Base-by-base conservation (phyloP, 2,329 filamentous ascomycete species). In the Westerdykella ornata region DNA sequence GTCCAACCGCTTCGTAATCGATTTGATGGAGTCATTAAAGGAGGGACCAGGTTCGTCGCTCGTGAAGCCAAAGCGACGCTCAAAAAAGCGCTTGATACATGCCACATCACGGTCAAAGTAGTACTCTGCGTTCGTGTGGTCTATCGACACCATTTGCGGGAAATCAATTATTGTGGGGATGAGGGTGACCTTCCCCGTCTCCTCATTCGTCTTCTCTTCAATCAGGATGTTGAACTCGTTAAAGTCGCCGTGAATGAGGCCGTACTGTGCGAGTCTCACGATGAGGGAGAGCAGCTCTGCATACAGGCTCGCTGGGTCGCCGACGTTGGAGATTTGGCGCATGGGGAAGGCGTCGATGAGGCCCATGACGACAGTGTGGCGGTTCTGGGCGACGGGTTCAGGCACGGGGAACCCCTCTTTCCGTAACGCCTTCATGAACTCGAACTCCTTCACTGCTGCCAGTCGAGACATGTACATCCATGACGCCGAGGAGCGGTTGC, bases 191-290 rank as follows among this genome's bases (percentile, higher is more conserved):
- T 20, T 14, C 19, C 42, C 43, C 17, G 51, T 45, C 12, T 54
- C 48, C 34, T 60, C 61, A 12, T 62, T 55, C 18, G 43, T 47
- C 36, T 73, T 79, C 64, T 97, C 90, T 61, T 92, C 88, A 63
- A 98, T 82, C 26, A 98, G 72, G 49, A 98, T 90, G 65, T 98
- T 98, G 75, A 98, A 98, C 67, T 98, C 94, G 71, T 98, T 98
- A 72, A 94, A 98, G 64, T 98, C 92, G 47, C 92, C 92, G 62
- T 98, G 92, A 47, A 98, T 98, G 36, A 98, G 72, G 5, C 92
- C 92, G 53, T 89, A 81, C 47, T 80, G 80, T 5, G 92, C 90
- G 31, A 98, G 74, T 19, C 82, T 78, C 33, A 98, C 72, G 42
- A 98, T 88, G 54, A 96, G 78, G 32, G 80, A 76, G 59, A 98